Conservation (phyloP, 2,329 filamentous ascomycete genomes). For the Curvularia sp. region DNA sequence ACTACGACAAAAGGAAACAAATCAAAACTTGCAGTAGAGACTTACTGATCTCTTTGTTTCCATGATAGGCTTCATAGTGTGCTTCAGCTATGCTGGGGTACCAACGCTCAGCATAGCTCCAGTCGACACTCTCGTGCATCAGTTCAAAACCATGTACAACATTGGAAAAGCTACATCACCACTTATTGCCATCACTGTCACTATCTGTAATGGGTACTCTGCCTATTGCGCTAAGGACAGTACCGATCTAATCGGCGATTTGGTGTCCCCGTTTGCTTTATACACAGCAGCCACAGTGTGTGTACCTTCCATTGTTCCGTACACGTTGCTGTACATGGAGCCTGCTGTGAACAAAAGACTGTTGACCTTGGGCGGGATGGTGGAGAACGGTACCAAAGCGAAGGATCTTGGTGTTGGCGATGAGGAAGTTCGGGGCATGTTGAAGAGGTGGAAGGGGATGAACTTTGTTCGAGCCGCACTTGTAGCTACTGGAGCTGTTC, state of each 20-base stretch:
- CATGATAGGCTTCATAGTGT: conserved; percentile 6
- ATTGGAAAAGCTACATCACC: conserved; percentile 13
- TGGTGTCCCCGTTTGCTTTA: conserved; percentile 5
- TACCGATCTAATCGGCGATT: not conserved
- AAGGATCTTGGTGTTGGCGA: conserved; percentile 2
- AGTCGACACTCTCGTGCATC: conserved; percentile 8
- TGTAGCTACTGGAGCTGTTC: conserved; percentile 1
- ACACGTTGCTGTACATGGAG: conserved; percentile 12
- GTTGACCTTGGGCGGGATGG: conserved; percentile 1
- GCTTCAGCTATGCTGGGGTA: conserved; percentile 14
- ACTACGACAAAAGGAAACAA: not conserved
- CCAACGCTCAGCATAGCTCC: conserved; percentile 12
- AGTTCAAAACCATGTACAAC: conserved; percentile 14
- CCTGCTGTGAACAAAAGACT: conserved; percentile 7
- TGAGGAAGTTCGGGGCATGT: conserved; percentile 2
- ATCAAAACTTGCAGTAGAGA: not conserved
- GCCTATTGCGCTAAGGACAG: conserved; percentile 2
- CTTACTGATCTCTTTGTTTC: not conserved
- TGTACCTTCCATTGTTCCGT: conserved; percentile 6
- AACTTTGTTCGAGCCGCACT: conserved; percentile 8
- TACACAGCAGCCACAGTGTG: conserved; percentile 2
- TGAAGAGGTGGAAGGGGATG: conserved; percentile 10
- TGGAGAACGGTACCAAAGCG: conserved; percentile 8
- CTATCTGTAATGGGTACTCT: conserved; percentile 11
- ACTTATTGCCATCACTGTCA: conserved; percentile 6